phyloP scores from a whole-genome alignment of 805 yeast genomes.

The Lipomyces spencermartinsiae region DNA sequence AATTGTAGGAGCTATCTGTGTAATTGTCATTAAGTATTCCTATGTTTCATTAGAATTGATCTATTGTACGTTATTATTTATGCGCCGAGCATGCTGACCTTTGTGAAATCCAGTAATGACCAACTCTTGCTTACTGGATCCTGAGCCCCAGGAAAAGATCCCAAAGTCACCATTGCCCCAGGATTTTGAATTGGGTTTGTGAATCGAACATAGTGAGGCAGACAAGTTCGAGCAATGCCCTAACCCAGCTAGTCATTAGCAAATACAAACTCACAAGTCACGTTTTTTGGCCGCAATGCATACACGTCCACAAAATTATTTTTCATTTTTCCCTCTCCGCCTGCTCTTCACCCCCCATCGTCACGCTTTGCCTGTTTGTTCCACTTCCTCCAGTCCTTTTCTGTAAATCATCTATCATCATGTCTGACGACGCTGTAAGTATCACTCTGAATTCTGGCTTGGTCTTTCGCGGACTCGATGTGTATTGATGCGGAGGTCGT shows the following conservation, averaged over 20 bases:
- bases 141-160: neutral
- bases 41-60: neutral
- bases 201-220: neutral
- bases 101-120: neutral
- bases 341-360: conserved; percentile 12
- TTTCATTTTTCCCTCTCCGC: conserved; percentile 17
- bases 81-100: neutral
- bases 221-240: neutral
- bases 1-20: neutral
- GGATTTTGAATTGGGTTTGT: neutral
- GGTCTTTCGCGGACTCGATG: neutral
- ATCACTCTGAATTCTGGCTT: neutral
- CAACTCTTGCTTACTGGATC: neutral
- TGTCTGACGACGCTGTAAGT: conserved; percentile 51
- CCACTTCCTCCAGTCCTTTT: conserved; percentile 15
- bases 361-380: neutral
- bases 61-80: neutral
- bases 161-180: neutral
- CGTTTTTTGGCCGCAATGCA: neutral
- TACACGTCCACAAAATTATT: conserved; percentile 6
- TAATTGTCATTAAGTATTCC: neutral
- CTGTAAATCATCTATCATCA: conserved; percentile 29
- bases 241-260: neutral
- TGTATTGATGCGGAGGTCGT: neutral
- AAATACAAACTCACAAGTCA: neutral